Percentiles rank a stretch among this genome's conserved stretches.
phyloP scores from a whole-genome alignment of 352 stramenopile species.

The Globisporangium camurandrum region DNA sequence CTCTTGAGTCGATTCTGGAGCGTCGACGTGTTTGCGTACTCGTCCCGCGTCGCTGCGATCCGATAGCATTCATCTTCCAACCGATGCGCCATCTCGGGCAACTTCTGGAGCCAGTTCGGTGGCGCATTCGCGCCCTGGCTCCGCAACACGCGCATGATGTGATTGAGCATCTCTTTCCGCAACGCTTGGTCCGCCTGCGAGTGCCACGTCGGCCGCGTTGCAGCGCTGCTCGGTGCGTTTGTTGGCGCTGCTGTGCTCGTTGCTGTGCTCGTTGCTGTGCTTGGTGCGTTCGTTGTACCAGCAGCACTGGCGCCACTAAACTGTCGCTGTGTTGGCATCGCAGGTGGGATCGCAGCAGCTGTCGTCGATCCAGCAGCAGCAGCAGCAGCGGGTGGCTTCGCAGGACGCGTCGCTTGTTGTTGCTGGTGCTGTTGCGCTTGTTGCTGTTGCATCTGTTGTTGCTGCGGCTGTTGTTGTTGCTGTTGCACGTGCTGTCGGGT shows the following conservation, averaged over 20 bases:
- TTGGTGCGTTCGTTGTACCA: neutral
- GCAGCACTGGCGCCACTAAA: constrained; percentile 4
- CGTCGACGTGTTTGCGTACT: constrained; percentile 94
- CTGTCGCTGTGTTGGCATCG: constrained; percentile 7
- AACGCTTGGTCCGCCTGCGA: constrained; percentile 64
- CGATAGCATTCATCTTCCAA: constrained; percentile 96
- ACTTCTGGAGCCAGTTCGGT: constrained; percentile 94
- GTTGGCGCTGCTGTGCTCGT: neutral
- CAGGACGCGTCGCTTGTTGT: neutral
- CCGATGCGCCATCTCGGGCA: constrained; percentile 96
- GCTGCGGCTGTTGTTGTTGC: constrained; percentile 1
- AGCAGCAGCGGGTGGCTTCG: constrained; percentile 6
- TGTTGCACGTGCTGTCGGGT: neutral
- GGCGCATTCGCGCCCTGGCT: constrained; percentile 93
- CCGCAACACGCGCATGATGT: constrained; percentile 94
- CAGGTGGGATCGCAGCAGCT: constrained; percentile 5
- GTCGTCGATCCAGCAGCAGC: constrained; percentile 11
- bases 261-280: neutral
- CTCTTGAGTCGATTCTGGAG: constrained; percentile 94
- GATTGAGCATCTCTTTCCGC: constrained; percentile 78
- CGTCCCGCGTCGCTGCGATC: constrained; percentile 79
- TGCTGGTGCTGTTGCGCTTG: constrained; percentile 17
- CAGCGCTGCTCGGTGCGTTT: neutral
- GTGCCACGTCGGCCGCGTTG: constrained; percentile 49
- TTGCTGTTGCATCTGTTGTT: neutral